Evolutionary conservation across 1,284 basidiomycete genomes (phyloP).

Genomic region (Farysia itapuensis): DNA sequence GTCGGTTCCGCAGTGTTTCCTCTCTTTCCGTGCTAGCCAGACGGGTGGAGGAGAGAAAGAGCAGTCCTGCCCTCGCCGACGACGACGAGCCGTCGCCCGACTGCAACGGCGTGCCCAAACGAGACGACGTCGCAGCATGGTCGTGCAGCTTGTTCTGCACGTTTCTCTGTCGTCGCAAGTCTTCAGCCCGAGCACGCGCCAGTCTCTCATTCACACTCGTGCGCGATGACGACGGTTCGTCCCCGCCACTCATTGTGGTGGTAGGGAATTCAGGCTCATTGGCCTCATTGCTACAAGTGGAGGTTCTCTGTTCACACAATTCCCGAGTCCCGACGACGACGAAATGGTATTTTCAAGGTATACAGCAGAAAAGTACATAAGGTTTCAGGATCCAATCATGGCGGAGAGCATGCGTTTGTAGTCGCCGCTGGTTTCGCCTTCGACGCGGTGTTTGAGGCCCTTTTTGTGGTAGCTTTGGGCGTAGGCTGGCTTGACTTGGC

Average conservation of each 20-base stretch:
- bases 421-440: slow-evolving; percentile 51
- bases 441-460: slow-evolving; percentile 45
- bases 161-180: slow-evolving; percentile 21
- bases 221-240: too few relatives aligned
- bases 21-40: slow-evolving; percentile 17
- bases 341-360: too few relatives aligned
- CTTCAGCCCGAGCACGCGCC: slow-evolving; percentile 18
- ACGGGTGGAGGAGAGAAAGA: slow-evolving; percentile 16
- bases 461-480: slow-evolving; percentile 49
- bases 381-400: slow-evolving; percentile 36
- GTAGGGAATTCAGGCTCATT: too few relatives aligned
- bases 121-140: too few relatives aligned
- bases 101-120: too few relatives aligned
- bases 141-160: too few relatives aligned
- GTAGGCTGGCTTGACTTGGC: slow-evolving; percentile 54
- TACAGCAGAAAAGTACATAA: too few relatives aligned
- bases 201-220: slow-evolving; percentile 24
- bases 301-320: too few relatives aligned
- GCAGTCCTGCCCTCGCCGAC: slow-evolving; percentile 18
- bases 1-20: slow-evolving; percentile 6
- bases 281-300: too few relatives aligned
- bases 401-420: slow-evolving; percentile 46
- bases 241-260: too few relatives aligned
- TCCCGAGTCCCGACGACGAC: too few relatives aligned
- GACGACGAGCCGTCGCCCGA: too few relatives aligned